Base-by-base conservation (phyloP, 371 early-diverging fungal species). In the Encephalitozoon cuniculi region DNA sequence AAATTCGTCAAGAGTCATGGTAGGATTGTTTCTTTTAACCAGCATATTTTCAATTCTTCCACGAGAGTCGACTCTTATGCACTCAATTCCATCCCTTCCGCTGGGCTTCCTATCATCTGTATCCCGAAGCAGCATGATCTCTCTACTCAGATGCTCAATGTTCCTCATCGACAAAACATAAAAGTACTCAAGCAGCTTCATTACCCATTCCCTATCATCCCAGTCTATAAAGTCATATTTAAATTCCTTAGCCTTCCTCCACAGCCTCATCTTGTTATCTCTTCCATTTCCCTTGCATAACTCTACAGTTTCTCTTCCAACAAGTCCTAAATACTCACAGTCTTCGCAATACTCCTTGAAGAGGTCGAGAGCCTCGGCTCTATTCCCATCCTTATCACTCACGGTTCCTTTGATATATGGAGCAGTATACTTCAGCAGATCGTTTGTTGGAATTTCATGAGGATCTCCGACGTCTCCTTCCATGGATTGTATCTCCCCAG, bases 1-100 rank as follows among this genome's bases (percentile, higher is more conserved):
- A 76, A 64, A 79, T 30, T 79, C 72, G 6, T 75, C 76, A 30
- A 79, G 46, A 15, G 54, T 52, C 59, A 79, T 71, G 25, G 80
- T 79, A 18, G 80, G 80, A 41, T 65, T 59, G 37, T 65, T 75
- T 67, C 73, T 75, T 21, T 49, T 49, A 15, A 32, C 53, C 15
- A 79, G 32, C 1, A 79, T 8, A 12, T 64, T 43, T 39, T 67
- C 39, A 18, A 53, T n/a, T 40, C 40, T 44, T 21, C 69, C 64
- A 7, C 21, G n/a, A 4, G 32, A 15, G 52, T 63, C 76, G 15
- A 70, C 32, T 12, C 25, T 44, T 59, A 71, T 52, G 46, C 72
- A 46, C 26, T 65, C 39, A 5, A 70, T 52, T n/a, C 34, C 44
- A 8, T 28, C 6, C 4, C 28, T 53, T 44, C 37, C 15, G 5